Conservation (phyloP, 2,329 filamentous ascomycete species). For the Ophiocordyceps sinensis region DNA sequence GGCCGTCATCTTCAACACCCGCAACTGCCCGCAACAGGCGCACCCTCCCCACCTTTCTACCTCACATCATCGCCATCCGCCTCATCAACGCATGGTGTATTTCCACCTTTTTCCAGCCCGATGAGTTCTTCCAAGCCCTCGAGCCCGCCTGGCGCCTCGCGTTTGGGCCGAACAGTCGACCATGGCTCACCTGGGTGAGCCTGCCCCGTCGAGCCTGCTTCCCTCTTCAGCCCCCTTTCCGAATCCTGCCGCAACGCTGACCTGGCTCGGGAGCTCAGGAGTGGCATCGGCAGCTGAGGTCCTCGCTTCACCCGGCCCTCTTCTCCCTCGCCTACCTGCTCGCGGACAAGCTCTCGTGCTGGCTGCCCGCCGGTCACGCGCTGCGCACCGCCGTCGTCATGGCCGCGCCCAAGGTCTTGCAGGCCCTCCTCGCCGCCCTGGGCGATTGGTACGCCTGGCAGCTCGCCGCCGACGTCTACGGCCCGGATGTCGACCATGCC, state of each 20-base stretch:
- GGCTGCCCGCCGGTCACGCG: conserved; percentile 37
- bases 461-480: conserved; percentile 61
- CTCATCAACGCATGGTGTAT: conserved; percentile 66
- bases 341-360: conserved; percentile 39
- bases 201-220: not conserved
- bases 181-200: conserved; percentile 92
- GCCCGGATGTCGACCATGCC: conserved; percentile 44
- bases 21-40: conserved; percentile 6
- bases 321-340: conserved; percentile 64
- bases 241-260: conserved; percentile 4
- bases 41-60: conserved; percentile 13
- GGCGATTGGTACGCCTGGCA: conserved; percentile 84
- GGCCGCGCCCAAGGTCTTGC: conserved; percentile 57
- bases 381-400: conserved; percentile 53
- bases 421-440: conserved; percentile 63
- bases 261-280: conserved; percentile 41
- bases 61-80: conserved; percentile 49
- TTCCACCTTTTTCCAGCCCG: conserved; percentile 90
- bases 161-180: conserved; percentile 62
- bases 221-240: not conserved
- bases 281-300: conserved; percentile 79
- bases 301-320: conserved; percentile 77
- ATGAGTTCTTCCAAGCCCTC: conserved; percentile 92
- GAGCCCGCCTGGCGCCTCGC: conserved; percentile 87
- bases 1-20: not conserved